Conservation (phyloP, 2,329 filamentous ascomycete species). For the Thelonectria blattea region DNA sequence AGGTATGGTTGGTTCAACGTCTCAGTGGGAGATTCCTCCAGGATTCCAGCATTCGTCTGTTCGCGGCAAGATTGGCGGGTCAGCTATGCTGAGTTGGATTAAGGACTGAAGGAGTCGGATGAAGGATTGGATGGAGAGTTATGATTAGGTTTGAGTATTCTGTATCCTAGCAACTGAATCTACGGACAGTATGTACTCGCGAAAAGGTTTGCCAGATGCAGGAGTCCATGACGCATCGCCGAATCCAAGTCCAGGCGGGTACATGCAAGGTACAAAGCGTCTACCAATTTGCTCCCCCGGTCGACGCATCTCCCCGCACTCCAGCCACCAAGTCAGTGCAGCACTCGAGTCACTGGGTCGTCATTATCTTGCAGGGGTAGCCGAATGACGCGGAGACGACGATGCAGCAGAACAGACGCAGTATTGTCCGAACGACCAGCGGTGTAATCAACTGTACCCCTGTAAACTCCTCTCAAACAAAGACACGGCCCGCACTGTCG, state of each 20-base stretch:
- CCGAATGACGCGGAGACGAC: constrained; percentile 35
- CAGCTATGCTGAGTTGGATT: neutral
- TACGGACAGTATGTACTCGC: too few species aligned
- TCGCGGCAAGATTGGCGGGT: neutral
- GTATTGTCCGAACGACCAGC: too few species aligned
- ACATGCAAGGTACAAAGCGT: neutral
- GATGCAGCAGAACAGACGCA: neutral
- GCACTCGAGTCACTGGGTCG: neutral
- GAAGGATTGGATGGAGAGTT: neutral
- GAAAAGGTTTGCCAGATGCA: too few species aligned
- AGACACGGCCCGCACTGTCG: neutral
- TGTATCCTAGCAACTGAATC: too few species aligned
- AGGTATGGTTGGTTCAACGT: neutral
- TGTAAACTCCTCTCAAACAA: neutral
- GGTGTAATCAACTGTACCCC: neutral
- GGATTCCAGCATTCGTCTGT: neutral
- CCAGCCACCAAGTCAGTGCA: neutral
- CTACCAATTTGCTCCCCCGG: neutral
- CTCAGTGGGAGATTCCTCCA: neutral
- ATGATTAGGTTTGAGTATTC: too few species aligned
- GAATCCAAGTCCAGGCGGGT: neutral
- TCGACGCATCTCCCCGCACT: neutral
- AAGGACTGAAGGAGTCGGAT: neutral
- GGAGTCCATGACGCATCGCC: neutral
- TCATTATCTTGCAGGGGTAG: neutral